Evolutionary conservation across 1,284 basidiomycete species (phyloP).

Genomic region (Laetiporus sulphureus): DNA sequence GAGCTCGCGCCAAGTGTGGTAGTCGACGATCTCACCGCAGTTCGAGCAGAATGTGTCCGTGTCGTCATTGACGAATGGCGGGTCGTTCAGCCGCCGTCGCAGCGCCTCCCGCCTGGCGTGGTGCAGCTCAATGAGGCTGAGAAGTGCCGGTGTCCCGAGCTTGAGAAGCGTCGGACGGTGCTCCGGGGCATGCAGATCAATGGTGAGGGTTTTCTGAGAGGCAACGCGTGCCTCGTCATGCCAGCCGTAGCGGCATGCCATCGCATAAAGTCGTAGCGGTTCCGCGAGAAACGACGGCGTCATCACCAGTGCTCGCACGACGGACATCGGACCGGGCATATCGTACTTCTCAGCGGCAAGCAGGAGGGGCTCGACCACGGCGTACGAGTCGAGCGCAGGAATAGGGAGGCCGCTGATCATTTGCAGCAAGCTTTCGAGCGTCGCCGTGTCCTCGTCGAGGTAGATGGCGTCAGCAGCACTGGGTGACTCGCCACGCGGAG

Average conservation of each 20-base stretch:
- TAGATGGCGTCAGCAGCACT: conserved; percentile 35
- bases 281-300: conserved; percentile 41
- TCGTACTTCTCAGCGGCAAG: conserved; percentile 64
- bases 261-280: conserved; percentile 49
- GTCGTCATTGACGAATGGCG: conserved; percentile 50
- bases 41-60: conserved; percentile 35
- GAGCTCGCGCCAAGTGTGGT: conserved; percentile 57
- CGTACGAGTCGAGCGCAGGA: conserved; percentile 40
- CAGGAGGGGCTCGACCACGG: conserved; percentile 46
- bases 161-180: conserved; percentile 39
- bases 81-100: conserved; percentile 40
- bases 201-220: conserved; percentile 33
- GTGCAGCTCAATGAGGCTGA: conserved; percentile 48
- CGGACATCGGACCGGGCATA: conserved; percentile 53
- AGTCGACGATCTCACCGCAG: conserved; percentile 43
- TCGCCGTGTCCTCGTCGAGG: conserved; percentile 47
- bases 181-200: conserved; percentile 40
- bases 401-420: conserved; percentile 54
- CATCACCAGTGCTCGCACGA: conserved; percentile 46
- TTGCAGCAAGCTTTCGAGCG: conserved; percentile 48
- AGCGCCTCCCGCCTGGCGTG: conserved; percentile 41
- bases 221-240: conserved; percentile 42
- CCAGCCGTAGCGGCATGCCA: conserved; percentile 55
- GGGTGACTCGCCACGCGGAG: conserved; percentile 28
- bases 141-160: conserved; percentile 41